Conservation (phyloP, 2,329 filamentous ascomycete species). For the Claviceps quebecensis region DNA sequence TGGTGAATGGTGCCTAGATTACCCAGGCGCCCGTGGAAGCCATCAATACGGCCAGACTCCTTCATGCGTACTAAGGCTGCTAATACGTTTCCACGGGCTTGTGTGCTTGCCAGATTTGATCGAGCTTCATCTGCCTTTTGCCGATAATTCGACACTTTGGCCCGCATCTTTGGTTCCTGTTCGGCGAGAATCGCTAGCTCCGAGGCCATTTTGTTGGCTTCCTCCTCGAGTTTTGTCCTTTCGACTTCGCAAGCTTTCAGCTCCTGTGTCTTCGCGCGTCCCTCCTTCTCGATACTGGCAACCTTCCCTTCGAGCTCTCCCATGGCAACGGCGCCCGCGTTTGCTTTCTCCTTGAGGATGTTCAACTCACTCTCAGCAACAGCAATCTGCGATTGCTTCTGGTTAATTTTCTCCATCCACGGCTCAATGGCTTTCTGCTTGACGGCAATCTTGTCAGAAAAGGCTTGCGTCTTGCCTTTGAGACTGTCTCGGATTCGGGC, state of each 20-base stretch:
- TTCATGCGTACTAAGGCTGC: conserved; percentile 86
- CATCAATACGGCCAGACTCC: conserved; percentile 91
- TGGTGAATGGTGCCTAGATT: conserved; percentile 89
- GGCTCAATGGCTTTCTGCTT: conserved; percentile 94
- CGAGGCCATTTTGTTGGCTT: conserved; percentile 55
- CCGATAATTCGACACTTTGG: conserved; percentile 74
- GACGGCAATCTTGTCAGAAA: conserved; percentile 79
- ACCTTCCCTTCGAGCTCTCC: conserved; percentile 76
- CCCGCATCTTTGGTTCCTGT: conserved; percentile 69
- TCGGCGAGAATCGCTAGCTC: conserved; percentile 59
- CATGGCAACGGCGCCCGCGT: conserved; percentile 70
- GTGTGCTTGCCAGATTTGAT: conserved; percentile 75
- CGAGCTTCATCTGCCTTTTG: conserved; percentile 95
- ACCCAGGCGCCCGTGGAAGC: conserved; percentile 88
- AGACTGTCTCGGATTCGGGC: conserved; percentile 70
- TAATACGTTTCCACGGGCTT: conserved; percentile 86
- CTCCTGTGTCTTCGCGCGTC: conserved; percentile 55
- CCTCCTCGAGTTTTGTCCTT: conserved; percentile 58
- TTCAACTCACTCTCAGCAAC: conserved; percentile 90
- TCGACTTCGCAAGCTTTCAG: conserved; percentile 63
- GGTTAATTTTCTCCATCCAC: conserved; percentile 93
- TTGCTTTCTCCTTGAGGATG: conserved; percentile 80
- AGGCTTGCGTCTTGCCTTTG: conserved; percentile 89
- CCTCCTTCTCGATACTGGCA: conserved; percentile 54
- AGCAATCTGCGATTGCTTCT: conserved; percentile 86